Percentiles rank a stretch among this genome's conserved stretches.
Evolutionary conservation across 345 rosid genomes (phyloP).

Genomic region (Boechera retrofracta): DNA sequence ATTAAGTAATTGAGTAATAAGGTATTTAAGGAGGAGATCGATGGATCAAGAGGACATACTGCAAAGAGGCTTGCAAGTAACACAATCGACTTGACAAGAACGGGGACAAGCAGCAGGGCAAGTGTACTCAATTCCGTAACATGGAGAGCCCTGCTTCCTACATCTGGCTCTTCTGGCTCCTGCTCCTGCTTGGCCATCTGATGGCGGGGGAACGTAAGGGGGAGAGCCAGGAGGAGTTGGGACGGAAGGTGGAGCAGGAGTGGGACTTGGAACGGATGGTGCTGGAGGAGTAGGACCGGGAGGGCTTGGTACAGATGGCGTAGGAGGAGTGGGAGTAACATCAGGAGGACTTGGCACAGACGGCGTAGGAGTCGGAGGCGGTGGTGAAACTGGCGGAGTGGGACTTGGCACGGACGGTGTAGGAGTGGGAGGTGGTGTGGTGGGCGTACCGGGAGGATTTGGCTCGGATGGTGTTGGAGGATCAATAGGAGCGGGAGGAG

Average conservation of each 20-base stretch:
- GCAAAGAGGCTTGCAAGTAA: constrained; percentile 68
- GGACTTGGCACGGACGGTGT: constrained; percentile 31
- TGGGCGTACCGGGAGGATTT: constrained; percentile 31
- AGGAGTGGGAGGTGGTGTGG: constrained; percentile 34
- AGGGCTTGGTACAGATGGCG: constrained; percentile 9
- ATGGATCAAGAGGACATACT: constrained; percentile 44
- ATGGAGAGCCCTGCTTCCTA: constrained; percentile 46
- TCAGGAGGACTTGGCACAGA: constrained; percentile 19
- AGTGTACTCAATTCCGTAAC: constrained; percentile 49
- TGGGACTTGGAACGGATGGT: constrained; percentile 21
- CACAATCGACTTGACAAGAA: constrained; percentile 63
- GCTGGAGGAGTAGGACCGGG: not conserved
- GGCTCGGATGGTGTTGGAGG: constrained; percentile 4
- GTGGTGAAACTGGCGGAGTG: constrained; percentile 24
- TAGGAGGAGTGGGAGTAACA: not conserved
- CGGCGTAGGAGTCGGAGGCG: not conserved
- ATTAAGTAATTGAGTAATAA: not conserved
- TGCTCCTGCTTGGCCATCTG: constrained; percentile 33
- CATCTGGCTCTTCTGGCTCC: constrained; percentile 49
- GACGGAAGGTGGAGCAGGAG: constrained; percentile 16
- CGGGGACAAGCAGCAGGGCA: constrained; percentile 60
- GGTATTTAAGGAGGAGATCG: not conserved
- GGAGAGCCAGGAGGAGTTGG: constrained; percentile 30
- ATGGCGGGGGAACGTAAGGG: constrained; percentile 38
- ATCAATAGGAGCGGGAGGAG: constrained; percentile 17